Evolutionary conservation across 805 yeast species (phyloP), one percentile per base, ranked within the genome.

Genomic region (Saccharomycopsis microspora): DNA sequence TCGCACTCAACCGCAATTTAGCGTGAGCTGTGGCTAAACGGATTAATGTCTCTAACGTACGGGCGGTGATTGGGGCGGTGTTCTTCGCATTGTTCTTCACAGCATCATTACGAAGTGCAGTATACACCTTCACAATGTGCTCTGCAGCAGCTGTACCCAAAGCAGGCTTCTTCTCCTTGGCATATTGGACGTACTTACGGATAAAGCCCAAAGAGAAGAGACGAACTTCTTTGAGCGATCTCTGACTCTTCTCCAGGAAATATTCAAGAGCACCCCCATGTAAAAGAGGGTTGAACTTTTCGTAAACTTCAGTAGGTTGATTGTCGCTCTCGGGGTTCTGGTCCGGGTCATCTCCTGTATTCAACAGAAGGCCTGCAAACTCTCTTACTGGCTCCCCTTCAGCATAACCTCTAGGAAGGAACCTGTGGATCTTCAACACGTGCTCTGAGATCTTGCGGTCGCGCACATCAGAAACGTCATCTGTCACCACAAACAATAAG

Each of bases 11-110:
- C 56, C 97, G 75, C n/a, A 90, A 85, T 63, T 93, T 90, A 7
- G 97, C 97, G 64, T 93, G 97, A 0, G 98, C 97, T 1, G 97
- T 85, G 0, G 97, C 73, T 51, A 90, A 70, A 71, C 98, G 95
- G 63, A 90, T 90, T 55, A 90, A 71, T 0, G 98, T 90, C 65
- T 90, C 98, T 56, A 90, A 71, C 4, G 97, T 93, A 79, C 98
- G 85, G n/a, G 97, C 95, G 1, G 98, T 90, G 55, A 90, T 85
- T 36, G 98, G 97, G 1, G 96, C 82, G 0, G 96, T 89, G 59
- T 80, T 75, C 46, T 83, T 76, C 55, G 80, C 84, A 58, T 80
- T 82, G 51, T 65, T 70, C 38, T 72, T 74, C 46, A 72, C 67
- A 47, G 73, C 74, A 54, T 82, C 85, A 62, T 88, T 89, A 68